Evolutionary conservation across 164 flowering plant genomes (phyloP).

Genomic region (Macadamia integrifolia): DNA sequence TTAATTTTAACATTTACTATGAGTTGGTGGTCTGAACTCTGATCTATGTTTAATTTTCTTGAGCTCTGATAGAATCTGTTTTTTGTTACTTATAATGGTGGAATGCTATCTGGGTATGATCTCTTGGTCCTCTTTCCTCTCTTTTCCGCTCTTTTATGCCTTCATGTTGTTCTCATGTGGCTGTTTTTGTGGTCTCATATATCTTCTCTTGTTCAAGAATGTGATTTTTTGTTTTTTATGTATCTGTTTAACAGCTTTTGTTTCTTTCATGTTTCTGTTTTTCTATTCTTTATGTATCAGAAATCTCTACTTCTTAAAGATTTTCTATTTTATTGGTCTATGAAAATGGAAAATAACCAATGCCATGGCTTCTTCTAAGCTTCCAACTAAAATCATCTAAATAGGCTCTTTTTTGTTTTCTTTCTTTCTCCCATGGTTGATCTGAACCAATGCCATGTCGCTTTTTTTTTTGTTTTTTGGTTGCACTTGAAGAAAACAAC

Average conservation of each 20-base stretch:
- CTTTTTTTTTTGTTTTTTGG: too few species aligned
- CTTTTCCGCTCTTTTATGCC: background rate
- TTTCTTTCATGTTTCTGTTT: too few species aligned
- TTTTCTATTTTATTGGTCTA: too few species aligned
- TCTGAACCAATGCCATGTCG: background rate
- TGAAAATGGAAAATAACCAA: too few species aligned
- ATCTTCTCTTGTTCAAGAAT: background rate
- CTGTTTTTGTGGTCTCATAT: background rate
- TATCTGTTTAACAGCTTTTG: too few species aligned
- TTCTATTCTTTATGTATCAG: background rate
- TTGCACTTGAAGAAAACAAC: too few species aligned
- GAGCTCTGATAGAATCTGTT: too few species aligned
- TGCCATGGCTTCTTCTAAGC: background rate
- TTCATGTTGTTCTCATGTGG: background rate
- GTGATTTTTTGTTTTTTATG: too few species aligned
- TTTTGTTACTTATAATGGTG: slow-evolving; percentile 12
- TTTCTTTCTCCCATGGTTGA: background rate
- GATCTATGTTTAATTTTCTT: too few species aligned
- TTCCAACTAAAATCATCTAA: background rate
- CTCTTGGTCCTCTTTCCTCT: background rate
- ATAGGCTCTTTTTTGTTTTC: background rate
- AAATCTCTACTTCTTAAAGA: background rate
- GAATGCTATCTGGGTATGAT: slow-evolving; percentile 30
- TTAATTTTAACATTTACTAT: too few species aligned
- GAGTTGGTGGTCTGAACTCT: too few species aligned